phyloP scores from a whole-genome alignment of 257 asterid species.

The Cordia subcordata region DNA sequence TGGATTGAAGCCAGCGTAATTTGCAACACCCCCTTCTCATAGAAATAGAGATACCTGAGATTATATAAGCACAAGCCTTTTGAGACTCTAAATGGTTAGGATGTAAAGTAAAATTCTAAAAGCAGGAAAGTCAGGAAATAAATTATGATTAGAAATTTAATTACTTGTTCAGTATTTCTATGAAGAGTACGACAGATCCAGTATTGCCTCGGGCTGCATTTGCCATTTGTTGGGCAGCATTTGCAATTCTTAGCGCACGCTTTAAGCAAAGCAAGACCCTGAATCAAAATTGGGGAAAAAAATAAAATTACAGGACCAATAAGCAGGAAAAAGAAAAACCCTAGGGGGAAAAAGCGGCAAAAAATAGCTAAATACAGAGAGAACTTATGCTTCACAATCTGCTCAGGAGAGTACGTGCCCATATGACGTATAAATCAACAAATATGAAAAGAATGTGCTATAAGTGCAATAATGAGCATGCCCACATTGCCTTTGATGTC shows the following conservation, averaged over 20 bases:
- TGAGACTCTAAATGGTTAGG: not conserved
- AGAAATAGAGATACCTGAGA: conserved; percentile 94
- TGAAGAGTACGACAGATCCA: conserved; percentile 73
- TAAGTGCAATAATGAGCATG: too few species aligned
- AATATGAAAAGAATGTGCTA: not conserved
- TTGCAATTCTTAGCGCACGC: conserved; percentile 93
- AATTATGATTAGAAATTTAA: conserved; percentile 11
- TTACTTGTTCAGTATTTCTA: conserved; percentile 95
- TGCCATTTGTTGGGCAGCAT: conserved; percentile 96
- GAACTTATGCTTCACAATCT: not conserved
- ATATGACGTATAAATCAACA: not conserved
- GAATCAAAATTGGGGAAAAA: conserved; percentile 14
- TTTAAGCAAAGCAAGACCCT: conserved; percentile 97
- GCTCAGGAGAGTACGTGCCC: not conserved
- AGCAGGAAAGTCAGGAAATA: not conserved
- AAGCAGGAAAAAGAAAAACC: conserved; percentile 1
- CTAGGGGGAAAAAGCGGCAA: not conserved
- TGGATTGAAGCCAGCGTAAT: conserved; percentile 71
- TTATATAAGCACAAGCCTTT: not conserved
- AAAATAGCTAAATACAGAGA: not conserved
- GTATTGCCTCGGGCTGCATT: conserved; percentile 85
- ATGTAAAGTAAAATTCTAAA: not conserved
- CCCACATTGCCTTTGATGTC: not conserved
- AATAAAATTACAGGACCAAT: conserved; percentile 8
- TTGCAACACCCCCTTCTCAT: conserved; percentile 85